phyloP scores from a whole-genome alignment of 257 asterid species.

The Primulina eburnea region DNA sequence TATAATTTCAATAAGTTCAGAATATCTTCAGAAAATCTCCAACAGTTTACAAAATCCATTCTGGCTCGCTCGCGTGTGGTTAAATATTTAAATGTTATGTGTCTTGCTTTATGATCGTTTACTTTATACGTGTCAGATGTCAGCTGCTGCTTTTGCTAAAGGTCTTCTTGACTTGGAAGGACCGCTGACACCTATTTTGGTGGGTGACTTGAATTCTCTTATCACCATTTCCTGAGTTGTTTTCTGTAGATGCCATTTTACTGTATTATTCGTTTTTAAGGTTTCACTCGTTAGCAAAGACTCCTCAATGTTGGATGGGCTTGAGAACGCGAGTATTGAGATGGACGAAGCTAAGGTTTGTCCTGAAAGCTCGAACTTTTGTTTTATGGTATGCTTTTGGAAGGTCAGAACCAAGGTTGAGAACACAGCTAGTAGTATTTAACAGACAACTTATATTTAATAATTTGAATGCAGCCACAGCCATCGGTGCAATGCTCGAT shows the following conservation, averaged over 20 bases:
- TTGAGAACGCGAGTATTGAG: constrained; percentile 85
- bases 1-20: too few relatives aligned
- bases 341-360: constrained; percentile 95
- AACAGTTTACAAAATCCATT: not conserved
- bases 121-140: constrained; percentile 54
- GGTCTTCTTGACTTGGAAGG: constrained; percentile 99
- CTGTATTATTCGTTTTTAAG: constrained; percentile 32
- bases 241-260: constrained; percentile 3
- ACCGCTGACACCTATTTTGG: constrained; percentile 94
- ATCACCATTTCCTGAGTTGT: constrained; percentile 2
- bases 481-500: not conserved
- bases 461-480: not conserved
- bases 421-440: not conserved
- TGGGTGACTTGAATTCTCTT: constrained; percentile 32
- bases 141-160: constrained; percentile 99
- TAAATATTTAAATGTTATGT: constrained; percentile 15
- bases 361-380: constrained; percentile 21
- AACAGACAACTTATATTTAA: not conserved
- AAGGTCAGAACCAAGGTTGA: constrained; percentile 8
- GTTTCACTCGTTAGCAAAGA: constrained; percentile 99
- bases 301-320: constrained; percentile 97
- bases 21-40: too few relatives aligned
- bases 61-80: constrained; percentile 15
- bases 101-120: constrained; percentile 15
- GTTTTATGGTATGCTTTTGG: not conserved